Evolutionary conservation across 2,329 filamentous ascomycete species (phyloP).

Genomic region (Pochonia chlamydosporia): DNA sequence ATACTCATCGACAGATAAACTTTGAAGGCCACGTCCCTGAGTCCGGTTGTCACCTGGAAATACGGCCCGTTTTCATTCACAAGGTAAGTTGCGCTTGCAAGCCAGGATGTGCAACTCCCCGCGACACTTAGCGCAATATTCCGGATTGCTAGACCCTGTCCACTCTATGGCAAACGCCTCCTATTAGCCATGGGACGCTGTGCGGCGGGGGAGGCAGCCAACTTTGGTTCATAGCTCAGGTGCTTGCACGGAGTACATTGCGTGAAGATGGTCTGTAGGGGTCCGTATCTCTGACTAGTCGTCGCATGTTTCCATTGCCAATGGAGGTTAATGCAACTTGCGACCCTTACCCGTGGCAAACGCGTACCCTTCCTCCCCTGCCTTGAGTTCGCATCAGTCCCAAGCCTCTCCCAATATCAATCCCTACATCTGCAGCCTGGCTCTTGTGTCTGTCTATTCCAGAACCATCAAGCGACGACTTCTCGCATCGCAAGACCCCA

Average conservation of each 20-base stretch:
- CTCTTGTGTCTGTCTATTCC: not conserved
- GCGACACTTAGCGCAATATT: not conserved
- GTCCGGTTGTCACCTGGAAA: too few relatives aligned
- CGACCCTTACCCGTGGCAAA: not conserved
- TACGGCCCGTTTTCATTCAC: too few relatives aligned
- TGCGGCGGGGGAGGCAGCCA: constrained; percentile 2
- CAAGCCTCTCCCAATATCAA: constrained; percentile 6
- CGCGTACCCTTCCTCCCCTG: constrained; percentile 3
- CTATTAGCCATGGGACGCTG: not conserved
- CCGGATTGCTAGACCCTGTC: not conserved
- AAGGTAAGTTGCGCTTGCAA: not conserved
- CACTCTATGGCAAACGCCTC: constrained; percentile 1
- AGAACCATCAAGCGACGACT: not conserved
- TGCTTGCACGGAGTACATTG: not conserved
- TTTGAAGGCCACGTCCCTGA: too few relatives aligned
- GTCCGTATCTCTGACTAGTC: constrained; percentile 6
- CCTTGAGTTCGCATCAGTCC: constrained; percentile 4
- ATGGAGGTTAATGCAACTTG: too few relatives aligned
- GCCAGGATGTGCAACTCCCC: not conserved
- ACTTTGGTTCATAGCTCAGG: constrained; percentile 7
- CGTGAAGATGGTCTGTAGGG: constrained; percentile 3
- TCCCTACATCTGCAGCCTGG: constrained; percentile 6
- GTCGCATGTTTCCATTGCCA: constrained; percentile 6
- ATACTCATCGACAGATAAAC: too few relatives aligned
- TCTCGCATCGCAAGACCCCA: not conserved